Conservation (phyloP, 2,329 filamentous ascomycete species). For the Karstenula rhodostoma region DNA sequence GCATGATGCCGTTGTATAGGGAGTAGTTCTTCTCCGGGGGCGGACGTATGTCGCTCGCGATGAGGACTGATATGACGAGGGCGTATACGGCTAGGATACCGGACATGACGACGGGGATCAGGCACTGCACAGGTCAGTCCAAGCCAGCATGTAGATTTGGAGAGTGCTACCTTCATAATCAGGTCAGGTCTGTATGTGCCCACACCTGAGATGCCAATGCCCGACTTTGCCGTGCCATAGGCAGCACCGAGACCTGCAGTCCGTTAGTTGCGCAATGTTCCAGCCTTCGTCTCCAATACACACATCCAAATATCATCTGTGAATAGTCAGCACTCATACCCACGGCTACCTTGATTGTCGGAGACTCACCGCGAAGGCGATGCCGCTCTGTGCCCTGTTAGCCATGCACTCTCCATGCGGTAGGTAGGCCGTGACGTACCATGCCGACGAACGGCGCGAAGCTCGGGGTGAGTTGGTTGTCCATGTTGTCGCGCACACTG, state of each 20-base stretch:
- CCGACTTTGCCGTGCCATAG: slow-evolving; percentile 87
- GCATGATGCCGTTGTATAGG: slow-evolving; percentile 92
- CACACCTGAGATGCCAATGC: slow-evolving; percentile 85
- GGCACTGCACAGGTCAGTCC: slow-evolving; percentile 64
- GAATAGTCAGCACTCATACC: slow-evolving; percentile 32
- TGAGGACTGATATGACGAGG: slow-evolving; percentile 94
- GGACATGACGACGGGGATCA: slow-evolving; percentile 95
- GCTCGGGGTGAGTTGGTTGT: slow-evolving; percentile 71
- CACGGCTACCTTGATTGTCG: slow-evolving; percentile 16
- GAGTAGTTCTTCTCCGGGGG: slow-evolving; percentile 75
- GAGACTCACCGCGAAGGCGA: slow-evolving; percentile 69
- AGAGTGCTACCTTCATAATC: slow-evolving; percentile 79
- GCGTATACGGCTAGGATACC: slow-evolving; percentile 99
- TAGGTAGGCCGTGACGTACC: slow-evolving; percentile 62
- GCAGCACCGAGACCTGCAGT: slow-evolving; percentile 73
- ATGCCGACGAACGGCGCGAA: slow-evolving; percentile 90
- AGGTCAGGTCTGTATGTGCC: slow-evolving; percentile 85
- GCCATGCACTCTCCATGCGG: slow-evolving; percentile 22
- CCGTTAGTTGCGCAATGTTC: slow-evolving; percentile 26
- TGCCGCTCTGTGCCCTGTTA: slow-evolving; percentile 69
- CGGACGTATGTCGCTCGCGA: slow-evolving; percentile 85
- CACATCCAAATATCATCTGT: slow-evolving; percentile 84
- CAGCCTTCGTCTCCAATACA: slow-evolving; percentile 38
- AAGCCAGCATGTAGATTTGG: slow-evolving; percentile 3
- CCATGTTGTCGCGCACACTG: slow-evolving; percentile 23